Evolutionary conservation across 108 stramenopile species (phyloP).

Genomic region (Stephanodiscus triporus): DNA sequence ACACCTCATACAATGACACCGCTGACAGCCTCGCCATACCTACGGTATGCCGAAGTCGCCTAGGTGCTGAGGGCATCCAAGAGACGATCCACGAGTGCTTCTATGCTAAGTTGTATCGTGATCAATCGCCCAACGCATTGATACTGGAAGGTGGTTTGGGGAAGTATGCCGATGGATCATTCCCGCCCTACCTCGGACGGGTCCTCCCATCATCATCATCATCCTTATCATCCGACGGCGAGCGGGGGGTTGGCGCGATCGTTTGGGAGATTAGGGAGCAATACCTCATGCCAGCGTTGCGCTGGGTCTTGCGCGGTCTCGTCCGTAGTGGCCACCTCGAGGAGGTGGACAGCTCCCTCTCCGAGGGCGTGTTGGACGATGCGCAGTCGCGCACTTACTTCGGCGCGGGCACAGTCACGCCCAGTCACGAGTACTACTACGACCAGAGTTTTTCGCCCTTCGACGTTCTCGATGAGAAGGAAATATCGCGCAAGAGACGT

Average conservation of each 20-base stretch:
- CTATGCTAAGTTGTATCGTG: conserved; percentile 67
- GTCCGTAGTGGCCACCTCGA: conserved; percentile 76
- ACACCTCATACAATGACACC: background rate
- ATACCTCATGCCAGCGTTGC: conserved; percentile 71
- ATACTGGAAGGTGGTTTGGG: conserved; percentile 48
- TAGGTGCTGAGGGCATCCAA: conserved; percentile 61
- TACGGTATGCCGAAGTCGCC: conserved; percentile 42
- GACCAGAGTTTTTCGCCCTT: conserved; percentile 51
- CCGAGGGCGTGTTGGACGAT: conserved; percentile 58
- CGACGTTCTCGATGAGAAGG: conserved; percentile 70
- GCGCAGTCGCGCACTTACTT: conserved; percentile 24
- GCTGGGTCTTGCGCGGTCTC: conserved; percentile 86
- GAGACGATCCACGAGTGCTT: conserved; percentile 75
- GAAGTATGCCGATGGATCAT: conserved; percentile 59
- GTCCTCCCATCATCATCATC: conserved; percentile 50
- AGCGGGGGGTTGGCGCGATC: conserved; percentile 13
- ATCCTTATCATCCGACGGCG: background rate
- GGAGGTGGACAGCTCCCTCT: conserved; percentile 57
- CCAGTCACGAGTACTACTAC: conserved; percentile 65
- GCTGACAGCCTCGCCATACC: background rate
- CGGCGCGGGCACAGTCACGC: conserved; percentile 35
- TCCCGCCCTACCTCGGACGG: conserved; percentile 86
- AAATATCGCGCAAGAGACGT: conserved; percentile 55
- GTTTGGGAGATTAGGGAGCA: conserved; percentile 82
- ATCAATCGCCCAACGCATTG: conserved; percentile 39